Evolutionary conservation across 176 grass and related monocot species (phyloP), one percentile per base, ranked within the genome.

Genomic region (Cenchrus fungigraminus): DNA sequence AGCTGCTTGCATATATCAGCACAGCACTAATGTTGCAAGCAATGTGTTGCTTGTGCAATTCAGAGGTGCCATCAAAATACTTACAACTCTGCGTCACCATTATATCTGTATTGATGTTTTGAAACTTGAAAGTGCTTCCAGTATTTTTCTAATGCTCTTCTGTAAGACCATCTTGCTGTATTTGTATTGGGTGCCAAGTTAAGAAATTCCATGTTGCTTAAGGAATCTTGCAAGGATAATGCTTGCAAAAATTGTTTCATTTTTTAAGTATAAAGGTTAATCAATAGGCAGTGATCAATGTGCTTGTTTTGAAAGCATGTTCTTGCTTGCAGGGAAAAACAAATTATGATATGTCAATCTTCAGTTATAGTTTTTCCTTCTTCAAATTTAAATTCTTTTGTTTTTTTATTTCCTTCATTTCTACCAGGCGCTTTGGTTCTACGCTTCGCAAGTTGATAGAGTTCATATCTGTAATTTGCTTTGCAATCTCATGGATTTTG

Each of bases 111-210:
- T 42, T 32, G 61, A 0, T 28, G 47, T 67, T 42, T 72, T 65
- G 56, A 90, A 86, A 82, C 57, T 60, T 83, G 60, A 42, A 86
- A 66, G 19, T 72, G 40, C 37, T 82, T 70, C 12, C 19, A 45
- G 11, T 51, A 78, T 45, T 60, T 62, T 34, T 37, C 14, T 56
- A 12, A 4, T 74, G 22, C 70, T 59, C 20, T 60, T 44, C 22
- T 45, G 22, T 25, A 25, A 45, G 6, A 61, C 20, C 16, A 34
- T 50, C 16, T 78, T 42, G 44, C 43, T 79, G 54, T 70, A 77
- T 50, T 46, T 6, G 55, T 72, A 86, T 42, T 46, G 34, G 19
- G 13, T 76, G 44, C n/a, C 44, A 81, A 70, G 43, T 59, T 42
- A 16, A 57, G 44, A 89, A 78, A 63, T 56, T 77, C 17, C 14